Percentiles rank a stretch among this genome's conserved stretches.
These are phyloP conservation scores for Aspergillus mulundensis DNA, from an alignment of 495 filamentous ascomycete genomes.

Conservation along the genomic window DNA sequence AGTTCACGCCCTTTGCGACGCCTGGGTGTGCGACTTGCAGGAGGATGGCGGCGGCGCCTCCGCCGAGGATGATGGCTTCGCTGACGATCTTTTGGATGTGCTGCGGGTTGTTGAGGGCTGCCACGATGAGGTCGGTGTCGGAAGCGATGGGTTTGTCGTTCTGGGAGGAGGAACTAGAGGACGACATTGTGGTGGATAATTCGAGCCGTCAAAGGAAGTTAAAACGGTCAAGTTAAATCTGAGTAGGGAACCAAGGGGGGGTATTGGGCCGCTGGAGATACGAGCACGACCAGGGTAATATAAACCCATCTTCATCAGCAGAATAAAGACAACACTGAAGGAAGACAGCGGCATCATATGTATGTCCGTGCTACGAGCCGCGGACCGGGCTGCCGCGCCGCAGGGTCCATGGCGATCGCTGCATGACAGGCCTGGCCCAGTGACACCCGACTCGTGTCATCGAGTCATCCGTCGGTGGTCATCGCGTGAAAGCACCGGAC, in stretches of 20 bases:
- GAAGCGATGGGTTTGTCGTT: background rate
- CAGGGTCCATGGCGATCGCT: background rate
- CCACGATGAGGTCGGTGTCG: background rate
- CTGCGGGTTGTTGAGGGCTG: slow-evolving; percentile 22
- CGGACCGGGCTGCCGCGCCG: slow-evolving; percentile 1
- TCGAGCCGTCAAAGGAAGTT: too few species aligned
- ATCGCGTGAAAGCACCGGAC: background rate
- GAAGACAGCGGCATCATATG: slow-evolving; percentile 13
- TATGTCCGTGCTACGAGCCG: background rate
- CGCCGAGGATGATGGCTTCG: slow-evolving; percentile 36
- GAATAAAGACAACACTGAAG: too few species aligned
- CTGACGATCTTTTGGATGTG: slow-evolving; percentile 32
- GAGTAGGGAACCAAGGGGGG: too few species aligned
- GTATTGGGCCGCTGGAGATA: too few species aligned
- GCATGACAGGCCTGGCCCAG: background rate
- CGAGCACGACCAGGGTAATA: too few species aligned
- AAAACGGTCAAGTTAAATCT: too few species aligned
- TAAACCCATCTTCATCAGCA: background rate
- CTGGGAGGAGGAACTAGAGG: background rate
- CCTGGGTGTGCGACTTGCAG: slow-evolving; percentile 39
- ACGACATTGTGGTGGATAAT: background rate
- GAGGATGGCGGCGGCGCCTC: slow-evolving; percentile 35
- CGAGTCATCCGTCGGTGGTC: background rate
- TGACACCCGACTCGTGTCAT: background rate
- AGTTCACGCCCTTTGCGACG: slow-evolving; percentile 29